Percentiles rank a stretch among this genome's conserved stretches.
These are phyloP conservation scores for Cyberlindnera xylosilytica DNA, from an alignment of 805 yeast species.

Conservation along the genomic window DNA sequence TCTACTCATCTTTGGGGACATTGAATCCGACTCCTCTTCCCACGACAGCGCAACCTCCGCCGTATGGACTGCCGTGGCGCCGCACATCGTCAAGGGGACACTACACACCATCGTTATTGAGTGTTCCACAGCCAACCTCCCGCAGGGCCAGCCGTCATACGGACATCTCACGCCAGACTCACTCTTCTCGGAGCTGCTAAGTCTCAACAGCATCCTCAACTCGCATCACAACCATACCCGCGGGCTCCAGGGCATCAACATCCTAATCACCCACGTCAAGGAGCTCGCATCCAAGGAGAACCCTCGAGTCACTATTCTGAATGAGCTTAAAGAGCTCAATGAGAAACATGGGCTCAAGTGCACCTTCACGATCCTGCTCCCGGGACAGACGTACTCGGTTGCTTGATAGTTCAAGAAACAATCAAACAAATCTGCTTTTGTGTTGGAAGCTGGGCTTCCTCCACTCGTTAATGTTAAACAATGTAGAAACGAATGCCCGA, in stretches of 20 bases:
- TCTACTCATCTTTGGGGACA: constrained; percentile 76
- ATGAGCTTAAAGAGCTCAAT: constrained; percentile 48
- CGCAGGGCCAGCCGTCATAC: constrained; percentile 49
- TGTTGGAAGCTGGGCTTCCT: neutral
- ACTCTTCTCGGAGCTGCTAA: constrained; percentile 53
- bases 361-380: constrained; percentile 48
- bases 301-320: constrained; percentile 55
- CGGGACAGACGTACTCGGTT: constrained; percentile 45
- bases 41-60: constrained; percentile 30
- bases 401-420: too few species aligned
- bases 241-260: constrained; percentile 22
- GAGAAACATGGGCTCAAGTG: constrained; percentile 38
- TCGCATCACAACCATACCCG: neutral
- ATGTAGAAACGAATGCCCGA: too few species aligned
- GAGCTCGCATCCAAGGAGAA: constrained; percentile 39
- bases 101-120: constrained; percentile 67
- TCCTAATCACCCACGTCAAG: constrained; percentile 43
- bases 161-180: constrained; percentile 79
- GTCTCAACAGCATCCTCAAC: constrained; percentile 1
- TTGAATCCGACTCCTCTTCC: constrained; percentile 64
- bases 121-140: constrained; percentile 59
- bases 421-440: too few species aligned
- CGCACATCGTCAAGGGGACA: constrained; percentile 35
- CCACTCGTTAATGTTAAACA: neutral
- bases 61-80: constrained; percentile 60